A percentile compares a stretch with the other conserved stretches of the same genome.
These are phyloP conservation scores for Emericellopsis terricola DNA, from an alignment of 495 filamentous ascomycete species.

Conservation along the genomic window DNA sequence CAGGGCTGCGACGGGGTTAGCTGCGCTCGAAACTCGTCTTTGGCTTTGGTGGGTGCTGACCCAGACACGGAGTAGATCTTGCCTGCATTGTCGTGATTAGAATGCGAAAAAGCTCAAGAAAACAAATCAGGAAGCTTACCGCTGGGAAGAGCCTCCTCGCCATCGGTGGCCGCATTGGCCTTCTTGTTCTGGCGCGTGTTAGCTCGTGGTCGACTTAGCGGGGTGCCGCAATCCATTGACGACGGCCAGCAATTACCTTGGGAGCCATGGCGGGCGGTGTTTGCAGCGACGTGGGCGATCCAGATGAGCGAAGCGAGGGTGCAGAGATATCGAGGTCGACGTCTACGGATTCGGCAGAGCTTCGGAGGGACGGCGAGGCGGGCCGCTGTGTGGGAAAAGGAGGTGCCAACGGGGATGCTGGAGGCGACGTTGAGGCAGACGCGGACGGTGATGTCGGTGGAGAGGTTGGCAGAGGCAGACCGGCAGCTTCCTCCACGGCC, in stretches of 20 bases:
- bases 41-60: slow-evolving; percentile 21
- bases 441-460: slow-evolving; percentile 12
- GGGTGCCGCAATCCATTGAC: slow-evolving; percentile 1
- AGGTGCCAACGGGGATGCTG: slow-evolving; percentile 9
- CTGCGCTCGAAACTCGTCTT: slow-evolving; percentile 2
- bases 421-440: slow-evolving; percentile 6
- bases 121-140: too few relatives aligned
- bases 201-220: slow-evolving; percentile 1
- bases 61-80: slow-evolving; percentile 71
- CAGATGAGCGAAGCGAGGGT: slow-evolving; percentile 1
- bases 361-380: slow-evolving; percentile 15
- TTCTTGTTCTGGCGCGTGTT: too few relatives aligned
- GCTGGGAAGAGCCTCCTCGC: slow-evolving; percentile 18
- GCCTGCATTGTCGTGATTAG: slow-evolving; percentile 27
- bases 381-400: slow-evolving; percentile 10
- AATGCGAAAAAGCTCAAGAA: too few relatives aligned
- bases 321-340: too few relatives aligned
- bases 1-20: slow-evolving; percentile 43
- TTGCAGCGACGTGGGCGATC: not conserved
- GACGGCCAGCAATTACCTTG: not conserved
- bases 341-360: too few relatives aligned
- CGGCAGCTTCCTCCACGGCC: not conserved
- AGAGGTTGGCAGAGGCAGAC: not conserved
- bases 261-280: not conserved
- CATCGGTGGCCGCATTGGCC: slow-evolving; percentile 15